Conservation (phyloP, 1,284 basidiomycete genomes). For the Sparassis latifolia region DNA sequence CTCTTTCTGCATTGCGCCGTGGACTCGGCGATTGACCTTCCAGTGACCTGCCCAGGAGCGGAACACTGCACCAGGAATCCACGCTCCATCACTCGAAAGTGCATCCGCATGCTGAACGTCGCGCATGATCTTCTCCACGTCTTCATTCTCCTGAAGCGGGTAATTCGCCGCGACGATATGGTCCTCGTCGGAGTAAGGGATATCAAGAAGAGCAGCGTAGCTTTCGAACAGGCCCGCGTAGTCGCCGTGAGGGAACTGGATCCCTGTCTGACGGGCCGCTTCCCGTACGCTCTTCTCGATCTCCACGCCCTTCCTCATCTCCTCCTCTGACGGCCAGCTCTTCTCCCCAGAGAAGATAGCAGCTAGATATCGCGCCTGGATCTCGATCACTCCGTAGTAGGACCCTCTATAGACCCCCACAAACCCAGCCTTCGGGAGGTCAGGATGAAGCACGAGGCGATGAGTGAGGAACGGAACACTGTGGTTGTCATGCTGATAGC, state of each 20-base stretch:
- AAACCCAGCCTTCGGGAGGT: not conserved
- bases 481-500: too few relatives aligned
- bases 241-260: constrained; percentile 1
- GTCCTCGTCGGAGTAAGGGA: not conserved
- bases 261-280: not conserved
- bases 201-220: not conserved
- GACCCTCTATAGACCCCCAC: not conserved
- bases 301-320: not conserved
- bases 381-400: not conserved
- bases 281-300: not conserved
- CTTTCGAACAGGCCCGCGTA: not conserved
- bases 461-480: too few relatives aligned
- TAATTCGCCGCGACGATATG: not conserved
- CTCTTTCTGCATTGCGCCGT: too few relatives aligned
- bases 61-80: not conserved
- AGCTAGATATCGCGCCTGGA: not conserved
- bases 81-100: not conserved
- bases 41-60: not conserved
- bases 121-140: not conserved
- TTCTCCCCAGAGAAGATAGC: not conserved
- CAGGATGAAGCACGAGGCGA: too few relatives aligned
- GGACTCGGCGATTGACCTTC: too few relatives aligned
- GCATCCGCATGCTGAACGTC: not conserved
- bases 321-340: not conserved
- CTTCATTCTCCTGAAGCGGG: not conserved